phyloP scores from a whole-genome alignment of 805 yeast species.

The Starmerella ratchasimensis region DNA sequence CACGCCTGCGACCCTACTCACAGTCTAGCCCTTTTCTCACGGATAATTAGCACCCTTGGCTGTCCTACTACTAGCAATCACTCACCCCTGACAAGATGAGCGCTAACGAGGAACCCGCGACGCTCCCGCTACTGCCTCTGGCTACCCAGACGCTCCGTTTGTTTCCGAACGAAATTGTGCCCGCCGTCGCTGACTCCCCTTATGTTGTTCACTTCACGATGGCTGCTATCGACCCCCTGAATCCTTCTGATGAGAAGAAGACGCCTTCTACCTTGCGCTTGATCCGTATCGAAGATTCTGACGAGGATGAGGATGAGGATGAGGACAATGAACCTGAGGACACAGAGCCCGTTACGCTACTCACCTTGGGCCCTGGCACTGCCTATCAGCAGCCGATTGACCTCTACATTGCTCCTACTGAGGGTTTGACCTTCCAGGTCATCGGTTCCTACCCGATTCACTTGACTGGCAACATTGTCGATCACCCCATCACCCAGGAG shows the following conservation, averaged over 20 bases:
- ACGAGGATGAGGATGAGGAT: constrained; percentile 30
- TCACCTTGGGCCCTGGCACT: constrained; percentile 77
- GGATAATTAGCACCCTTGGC: neutral
- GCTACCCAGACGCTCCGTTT: constrained; percentile 27
- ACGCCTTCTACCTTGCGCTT: constrained; percentile 84
- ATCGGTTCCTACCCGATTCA: constrained; percentile 92
- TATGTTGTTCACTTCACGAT: constrained; percentile 81
- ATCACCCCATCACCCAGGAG: constrained; percentile 79
- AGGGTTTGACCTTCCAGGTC: constrained; percentile 85
- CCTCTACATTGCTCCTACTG: constrained; percentile 80
- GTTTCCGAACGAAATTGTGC: constrained; percentile 74
- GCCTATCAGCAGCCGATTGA: constrained; percentile 73
- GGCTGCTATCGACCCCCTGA: constrained; percentile 88
- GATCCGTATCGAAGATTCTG: constrained; percentile 29
- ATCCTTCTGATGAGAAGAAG: constrained; percentile 39
- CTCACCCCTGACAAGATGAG: constrained; percentile 13
- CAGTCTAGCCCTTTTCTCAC: neutral
- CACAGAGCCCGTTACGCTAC: constrained; percentile 49
- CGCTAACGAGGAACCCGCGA: constrained; percentile 9
- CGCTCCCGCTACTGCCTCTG: constrained; percentile 13
- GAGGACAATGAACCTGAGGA: constrained; percentile 43
- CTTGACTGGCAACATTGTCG: constrained; percentile 87
- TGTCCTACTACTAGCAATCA: neutral
- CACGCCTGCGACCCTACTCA: no score
- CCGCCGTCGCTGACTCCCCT: constrained; percentile 76